Conservation (phyloP, 148 eudicot species). For the Chenopodium berlandieri region DNA sequence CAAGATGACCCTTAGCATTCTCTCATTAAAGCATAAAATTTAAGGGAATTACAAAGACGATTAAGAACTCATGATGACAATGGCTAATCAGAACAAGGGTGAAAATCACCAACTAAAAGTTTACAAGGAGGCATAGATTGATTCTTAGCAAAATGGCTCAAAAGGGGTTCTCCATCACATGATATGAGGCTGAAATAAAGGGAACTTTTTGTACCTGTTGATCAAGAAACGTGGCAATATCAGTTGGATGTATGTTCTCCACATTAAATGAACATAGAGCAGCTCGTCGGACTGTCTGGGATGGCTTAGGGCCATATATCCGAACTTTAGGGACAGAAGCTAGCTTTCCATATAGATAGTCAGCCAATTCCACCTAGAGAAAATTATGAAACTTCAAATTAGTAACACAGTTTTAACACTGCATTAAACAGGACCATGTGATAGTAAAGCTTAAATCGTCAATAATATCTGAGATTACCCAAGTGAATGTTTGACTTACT, state of each 20-base stretch:
- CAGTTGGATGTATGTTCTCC: constrained; percentile 74
- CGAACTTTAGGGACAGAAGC: constrained; percentile 57
- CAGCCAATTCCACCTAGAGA: constrained; percentile 67
- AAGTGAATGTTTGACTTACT: neutral
- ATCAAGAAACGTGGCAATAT: constrained; percentile 83
- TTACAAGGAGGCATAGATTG: too few relatives aligned
- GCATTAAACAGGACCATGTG: neutral
- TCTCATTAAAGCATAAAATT: too few relatives aligned
- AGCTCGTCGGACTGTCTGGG: constrained; percentile 58
- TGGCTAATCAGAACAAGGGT: too few relatives aligned
- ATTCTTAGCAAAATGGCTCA: too few relatives aligned
- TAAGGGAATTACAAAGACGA: too few relatives aligned
- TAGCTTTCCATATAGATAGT: constrained; percentile 62
- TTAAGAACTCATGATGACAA: too few relatives aligned
- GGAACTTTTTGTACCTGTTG: constrained; percentile 55
- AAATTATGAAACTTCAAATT: neutral
- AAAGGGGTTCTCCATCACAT: neutral
- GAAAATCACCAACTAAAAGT: too few relatives aligned
- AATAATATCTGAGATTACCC: neutral
- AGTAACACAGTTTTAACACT: neutral
- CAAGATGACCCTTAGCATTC: too few relatives aligned
- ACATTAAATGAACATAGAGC: constrained; percentile 92
- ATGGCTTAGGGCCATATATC: constrained; percentile 82
- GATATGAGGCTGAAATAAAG: neutral
- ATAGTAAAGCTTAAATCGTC: neutral